Percentiles rank a stretch among this genome's conserved stretches.
phyloP scores from a whole-genome alignment of 2,329 filamentous ascomycete species.

The Claviceps fusiformis region DNA sequence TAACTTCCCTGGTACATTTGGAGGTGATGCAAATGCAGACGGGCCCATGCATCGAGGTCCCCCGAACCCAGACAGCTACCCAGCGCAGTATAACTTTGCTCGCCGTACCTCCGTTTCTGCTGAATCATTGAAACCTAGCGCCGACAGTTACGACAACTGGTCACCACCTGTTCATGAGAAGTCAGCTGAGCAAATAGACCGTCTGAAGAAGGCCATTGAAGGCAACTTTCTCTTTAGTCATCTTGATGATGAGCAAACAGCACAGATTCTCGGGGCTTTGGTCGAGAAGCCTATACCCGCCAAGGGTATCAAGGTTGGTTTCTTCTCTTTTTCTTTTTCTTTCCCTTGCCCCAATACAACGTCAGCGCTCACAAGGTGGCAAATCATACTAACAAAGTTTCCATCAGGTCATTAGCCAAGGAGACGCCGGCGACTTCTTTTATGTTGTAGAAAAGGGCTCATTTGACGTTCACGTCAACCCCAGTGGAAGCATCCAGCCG shows the following conservation, averaged over 20 bases:
- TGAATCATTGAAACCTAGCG: constrained; percentile 83
- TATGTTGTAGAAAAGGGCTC: constrained; percentile 87
- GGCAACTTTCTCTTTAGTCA: constrained; percentile 91
- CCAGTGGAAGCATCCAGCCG: constrained; percentile 60
- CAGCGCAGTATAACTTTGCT: constrained; percentile 84
- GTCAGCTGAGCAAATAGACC: constrained; percentile 62
- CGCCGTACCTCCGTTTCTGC: constrained; percentile 93
- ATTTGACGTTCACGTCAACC: constrained; percentile 86
- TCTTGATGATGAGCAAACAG: constrained; percentile 83
- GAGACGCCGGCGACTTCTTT: constrained; percentile 93
- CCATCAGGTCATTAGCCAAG: constrained; percentile 80
- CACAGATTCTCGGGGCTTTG: constrained; percentile 76
- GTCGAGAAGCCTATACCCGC: constrained; percentile 92
- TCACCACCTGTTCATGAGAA: constrained; percentile 76
- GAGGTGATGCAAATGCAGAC: constrained; percentile 35
- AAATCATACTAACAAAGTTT: constrained; percentile 11
- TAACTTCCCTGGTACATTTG: constrained; percentile 39
- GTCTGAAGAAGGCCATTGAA: constrained; percentile 69
- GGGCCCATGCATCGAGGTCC: constrained; percentile 31
- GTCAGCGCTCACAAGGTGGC: too few species aligned
- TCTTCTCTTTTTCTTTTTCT: too few species aligned
- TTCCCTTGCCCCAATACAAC: too few species aligned
- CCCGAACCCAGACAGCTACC: constrained; percentile 57
- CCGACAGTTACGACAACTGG: constrained; percentile 79
- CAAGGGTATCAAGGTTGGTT: constrained; percentile 60